Base-by-base conservation (phyloP, 2,329 filamentous ascomycete genomes). In the Eutypella sp. region DNA sequence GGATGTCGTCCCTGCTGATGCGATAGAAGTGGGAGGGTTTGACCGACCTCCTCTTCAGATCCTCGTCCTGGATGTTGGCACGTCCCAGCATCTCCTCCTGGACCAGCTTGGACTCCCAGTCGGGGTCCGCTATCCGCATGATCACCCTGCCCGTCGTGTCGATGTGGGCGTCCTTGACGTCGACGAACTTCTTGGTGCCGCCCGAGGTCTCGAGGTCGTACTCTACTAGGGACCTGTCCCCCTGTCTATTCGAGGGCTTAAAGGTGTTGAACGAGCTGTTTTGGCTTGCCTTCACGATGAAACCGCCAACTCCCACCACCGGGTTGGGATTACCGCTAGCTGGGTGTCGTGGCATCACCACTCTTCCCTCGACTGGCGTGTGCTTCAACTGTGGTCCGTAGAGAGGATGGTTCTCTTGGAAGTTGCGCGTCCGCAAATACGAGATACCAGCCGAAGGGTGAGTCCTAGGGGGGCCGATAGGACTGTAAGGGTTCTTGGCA, bases 391-490 rank as follows among this genome's bases (percentile, higher is more conserved):
- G 80, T 9, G 81, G 80, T 2, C 80, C 80, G 55, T 82, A 82
- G 19, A 81, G 54, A 2, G 80, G 75, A 59, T 84, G 79, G 61
- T 83, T 83, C 47, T 79, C 73, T 55, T 78, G 63, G 61, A 70
- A 78, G 33, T 73, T 69, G 31, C 63, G 64, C 1, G 78, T 80
- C 43, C 80, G 75, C 46, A 83, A 66, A 62, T 84, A 84, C 44
- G 79, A 81, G 43, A 84, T 68, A 47, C 80, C 80, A 25, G 76
- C 81, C 13, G 80, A 84, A 4, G 81, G 81, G 53, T 84, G 80
- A 18, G 76, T 80, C 7, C 71, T 67, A 1, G 80, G 81, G n/a
- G 80, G 80, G 2, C 80, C 80, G 13, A 67, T 60, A 40, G 68
- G 67, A 10, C 73, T 71, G 50, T 79, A 82, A 1, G 75, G 75